Evolutionary conservation across 2,329 filamentous ascomycete genomes (phyloP).

Genomic region (Exophiala lecanii-corni): DNA sequence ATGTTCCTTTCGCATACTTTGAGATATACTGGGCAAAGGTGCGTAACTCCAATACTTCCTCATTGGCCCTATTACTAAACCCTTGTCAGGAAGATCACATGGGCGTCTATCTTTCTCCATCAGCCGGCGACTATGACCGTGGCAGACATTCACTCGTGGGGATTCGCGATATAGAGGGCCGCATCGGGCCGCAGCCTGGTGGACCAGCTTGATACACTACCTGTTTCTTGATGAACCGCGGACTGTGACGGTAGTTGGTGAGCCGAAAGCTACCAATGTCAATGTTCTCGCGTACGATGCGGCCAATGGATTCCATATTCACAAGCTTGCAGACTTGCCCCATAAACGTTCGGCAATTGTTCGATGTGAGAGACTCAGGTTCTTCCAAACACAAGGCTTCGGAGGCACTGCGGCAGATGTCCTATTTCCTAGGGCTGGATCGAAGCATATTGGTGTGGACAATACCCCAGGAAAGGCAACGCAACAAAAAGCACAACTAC

Average conservation of each 20-base stretch:
- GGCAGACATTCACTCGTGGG: constrained; percentile 57
- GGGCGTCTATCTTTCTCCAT: constrained; percentile 49
- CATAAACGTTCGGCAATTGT: constrained; percentile 68
- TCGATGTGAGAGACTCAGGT: constrained; percentile 60
- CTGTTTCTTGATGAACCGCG: constrained; percentile 56
- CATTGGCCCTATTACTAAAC: not conserved
- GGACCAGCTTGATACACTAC: constrained; percentile 55
- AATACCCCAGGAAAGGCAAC: too few relatives aligned
- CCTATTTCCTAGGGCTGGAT: too few relatives aligned
- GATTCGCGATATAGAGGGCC: constrained; percentile 52
- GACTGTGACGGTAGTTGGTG: constrained; percentile 51
- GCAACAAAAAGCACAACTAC: too few relatives aligned
- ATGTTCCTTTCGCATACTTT: constrained; percentile 69
- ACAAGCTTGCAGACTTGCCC: constrained; percentile 67
- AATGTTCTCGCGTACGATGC: constrained; percentile 71
- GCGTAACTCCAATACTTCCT: constrained; percentile 21
- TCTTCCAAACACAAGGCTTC: constrained; percentile 55
- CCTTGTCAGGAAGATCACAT: constrained; percentile 56
- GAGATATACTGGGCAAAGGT: constrained; percentile 75
- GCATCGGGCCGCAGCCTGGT: constrained; percentile 55
- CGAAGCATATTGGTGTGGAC: too few relatives aligned
- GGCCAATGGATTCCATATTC: constrained; percentile 66
- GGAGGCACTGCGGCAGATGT: not conserved
- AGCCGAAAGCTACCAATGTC: constrained; percentile 67
- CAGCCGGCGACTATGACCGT: constrained; percentile 53